phyloP scores from a whole-genome alignment of 2,329 filamentous ascomycete genomes.

The Pseudogymnoascus sp. region DNA sequence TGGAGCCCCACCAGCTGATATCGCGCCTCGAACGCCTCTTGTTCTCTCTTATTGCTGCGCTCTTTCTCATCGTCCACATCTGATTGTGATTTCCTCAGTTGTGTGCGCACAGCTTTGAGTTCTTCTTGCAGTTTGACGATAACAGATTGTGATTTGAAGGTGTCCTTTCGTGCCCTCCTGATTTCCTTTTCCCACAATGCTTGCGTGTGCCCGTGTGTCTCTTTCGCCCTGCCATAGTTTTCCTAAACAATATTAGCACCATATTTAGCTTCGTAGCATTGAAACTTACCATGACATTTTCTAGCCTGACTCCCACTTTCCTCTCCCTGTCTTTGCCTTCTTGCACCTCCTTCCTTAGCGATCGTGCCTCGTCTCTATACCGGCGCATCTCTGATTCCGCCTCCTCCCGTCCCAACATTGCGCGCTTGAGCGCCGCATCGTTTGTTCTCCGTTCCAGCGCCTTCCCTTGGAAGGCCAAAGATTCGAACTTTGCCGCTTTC shows the following conservation, averaged over 20 bases:
- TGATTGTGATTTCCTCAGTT: constrained; percentile 48
- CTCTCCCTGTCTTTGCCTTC: constrained; percentile 59
- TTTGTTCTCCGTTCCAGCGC: constrained; percentile 55
- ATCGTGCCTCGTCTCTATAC: constrained; percentile 53
- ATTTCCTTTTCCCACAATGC: constrained; percentile 68
- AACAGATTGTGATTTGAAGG: constrained; percentile 63
- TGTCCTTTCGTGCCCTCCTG: constrained; percentile 59
- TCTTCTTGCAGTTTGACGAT: constrained; percentile 68
- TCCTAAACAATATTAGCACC: constrained; percentile 42
- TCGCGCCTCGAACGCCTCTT: constrained; percentile 60
- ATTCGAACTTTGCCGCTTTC: constrained; percentile 66
- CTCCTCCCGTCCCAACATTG: constrained; percentile 61
- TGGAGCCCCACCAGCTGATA: constrained; percentile 57
- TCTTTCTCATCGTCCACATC: constrained; percentile 55
- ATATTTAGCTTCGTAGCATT: constrained; percentile 18
- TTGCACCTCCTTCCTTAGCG: constrained; percentile 49
- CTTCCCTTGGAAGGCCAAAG: constrained; percentile 46
- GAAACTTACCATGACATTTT: constrained; percentile 57
- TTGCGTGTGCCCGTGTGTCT: constrained; percentile 58
- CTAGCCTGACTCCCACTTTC: constrained; percentile 56
- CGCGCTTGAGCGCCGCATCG: constrained; percentile 57
- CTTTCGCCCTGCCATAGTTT: constrained; percentile 61
- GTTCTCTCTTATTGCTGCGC: constrained; percentile 51
- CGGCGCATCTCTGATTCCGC: constrained; percentile 58
- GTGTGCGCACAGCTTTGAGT: constrained; percentile 51